These are phyloP conservation scores for Neurospora sp. DNA, from an alignment of 495 filamentous ascomycete species.

Conservation along the genomic window DNA sequence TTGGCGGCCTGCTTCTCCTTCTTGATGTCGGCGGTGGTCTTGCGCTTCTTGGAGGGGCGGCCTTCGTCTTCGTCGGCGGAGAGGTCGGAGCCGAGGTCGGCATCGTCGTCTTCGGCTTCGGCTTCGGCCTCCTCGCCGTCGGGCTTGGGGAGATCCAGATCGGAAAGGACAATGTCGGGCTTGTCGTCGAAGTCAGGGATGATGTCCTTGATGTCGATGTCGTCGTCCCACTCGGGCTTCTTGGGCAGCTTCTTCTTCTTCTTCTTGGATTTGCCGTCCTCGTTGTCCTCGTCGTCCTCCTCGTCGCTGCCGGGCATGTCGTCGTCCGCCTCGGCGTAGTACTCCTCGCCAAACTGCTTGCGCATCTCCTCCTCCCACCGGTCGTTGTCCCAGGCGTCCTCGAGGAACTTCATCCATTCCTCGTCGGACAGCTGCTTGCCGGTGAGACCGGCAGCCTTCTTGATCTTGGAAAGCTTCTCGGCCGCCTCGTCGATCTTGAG, in stretches of 20 bases:
- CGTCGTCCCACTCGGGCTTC: conserved; percentile 94
- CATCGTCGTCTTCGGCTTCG: conserved; percentile 29
- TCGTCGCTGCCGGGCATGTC: conserved; percentile 34
- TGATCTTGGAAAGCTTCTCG: conserved; percentile 70
- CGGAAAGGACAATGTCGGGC: conserved; percentile 44
- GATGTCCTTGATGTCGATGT: conserved; percentile 91
- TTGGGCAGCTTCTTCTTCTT: conserved; percentile 52
- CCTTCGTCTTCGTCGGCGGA: conserved; percentile 22
- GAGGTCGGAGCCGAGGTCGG: conserved; percentile 9
- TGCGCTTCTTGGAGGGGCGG: conserved; percentile 44
- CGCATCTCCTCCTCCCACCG: conserved; percentile 85
- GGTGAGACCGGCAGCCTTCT: conserved; percentile 71
- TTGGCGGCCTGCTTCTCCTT: conserved; percentile 62
- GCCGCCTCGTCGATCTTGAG: conserved; percentile 84
- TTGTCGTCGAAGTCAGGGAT: conserved; percentile 73
- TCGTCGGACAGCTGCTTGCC: conserved; percentile 59
- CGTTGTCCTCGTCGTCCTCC: conserved; percentile 23
- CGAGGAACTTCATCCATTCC: conserved; percentile 72
- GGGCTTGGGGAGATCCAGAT: conserved; percentile 34
- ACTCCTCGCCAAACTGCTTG: conserved; percentile 74
- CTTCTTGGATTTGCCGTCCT: conserved; percentile 6
- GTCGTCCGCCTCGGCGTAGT: conserved; percentile 61
- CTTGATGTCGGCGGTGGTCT: conserved; percentile 53
- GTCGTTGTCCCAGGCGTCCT: conserved; percentile 75
- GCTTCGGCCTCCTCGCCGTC: conserved; percentile 28